These are phyloP conservation scores for Ilex asprella DNA, from an alignment of 257 asterid genomes.

Conservation along the genomic window DNA sequence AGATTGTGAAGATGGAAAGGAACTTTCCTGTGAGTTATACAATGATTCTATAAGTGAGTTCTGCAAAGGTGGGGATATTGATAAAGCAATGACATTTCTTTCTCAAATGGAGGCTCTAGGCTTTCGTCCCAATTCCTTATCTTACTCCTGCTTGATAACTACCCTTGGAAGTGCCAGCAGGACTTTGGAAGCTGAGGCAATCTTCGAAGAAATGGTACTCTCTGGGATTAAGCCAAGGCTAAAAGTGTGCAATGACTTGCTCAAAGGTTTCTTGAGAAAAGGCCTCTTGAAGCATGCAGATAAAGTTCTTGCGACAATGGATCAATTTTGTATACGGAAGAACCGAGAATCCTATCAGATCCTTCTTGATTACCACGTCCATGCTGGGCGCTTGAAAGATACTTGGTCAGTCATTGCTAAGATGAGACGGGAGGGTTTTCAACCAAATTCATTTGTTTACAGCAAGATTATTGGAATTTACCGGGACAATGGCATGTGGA, in stretches of 20 bases:
- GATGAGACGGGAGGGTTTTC: slow-evolving; percentile 63
- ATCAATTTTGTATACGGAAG: slow-evolving; percentile 37
- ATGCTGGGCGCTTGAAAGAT: slow-evolving; percentile 63
- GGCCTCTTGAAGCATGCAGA: slow-evolving; percentile 56
- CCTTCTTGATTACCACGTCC: slow-evolving; percentile 55
- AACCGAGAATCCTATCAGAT: slow-evolving; percentile 68
- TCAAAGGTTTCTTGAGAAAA: slow-evolving; percentile 61
- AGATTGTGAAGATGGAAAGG: slow-evolving; percentile 28
- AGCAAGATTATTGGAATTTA: slow-evolving; percentile 75
- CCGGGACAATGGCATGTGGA: slow-evolving; percentile 96
- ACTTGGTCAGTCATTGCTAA: slow-evolving; percentile 66
- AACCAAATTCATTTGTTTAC: slow-evolving; percentile 60
- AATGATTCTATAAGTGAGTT: slow-evolving; percentile 47
- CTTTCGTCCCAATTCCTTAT: slow-evolving; percentile 34
- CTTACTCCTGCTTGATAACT: slow-evolving; percentile 46
- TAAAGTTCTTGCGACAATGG: slow-evolving; percentile 33
- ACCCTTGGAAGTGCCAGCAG: slow-evolving; percentile 70
- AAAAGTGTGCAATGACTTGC: slow-evolving; percentile 49
- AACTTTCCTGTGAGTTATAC: slow-evolving; percentile 46
- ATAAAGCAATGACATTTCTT: slow-evolving; percentile 62
- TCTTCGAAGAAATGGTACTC: slow-evolving; percentile 64
- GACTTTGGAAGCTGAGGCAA: slow-evolving; percentile 76
- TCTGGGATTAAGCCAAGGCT: slow-evolving; percentile 52
- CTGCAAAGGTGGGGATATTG: slow-evolving; percentile 62
- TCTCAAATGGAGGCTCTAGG: slow-evolving; percentile 84